Evolutionary conservation across 2,329 filamentous ascomycete species (phyloP), one percentile per base, ranked within the genome.

Genomic region (Passalora sequoiae): DNA sequence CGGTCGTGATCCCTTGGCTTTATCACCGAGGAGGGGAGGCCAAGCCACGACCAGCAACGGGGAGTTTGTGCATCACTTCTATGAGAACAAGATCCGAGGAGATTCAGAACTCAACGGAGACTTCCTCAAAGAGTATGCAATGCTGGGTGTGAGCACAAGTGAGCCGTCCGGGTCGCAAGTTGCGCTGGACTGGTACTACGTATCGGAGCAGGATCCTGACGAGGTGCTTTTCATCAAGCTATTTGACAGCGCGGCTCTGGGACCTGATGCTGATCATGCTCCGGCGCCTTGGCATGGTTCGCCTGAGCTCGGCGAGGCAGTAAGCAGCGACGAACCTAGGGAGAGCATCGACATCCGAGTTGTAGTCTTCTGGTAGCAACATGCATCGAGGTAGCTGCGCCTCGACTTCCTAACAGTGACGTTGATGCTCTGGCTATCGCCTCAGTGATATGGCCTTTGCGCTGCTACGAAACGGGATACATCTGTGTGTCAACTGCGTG

Each of bases 141-240:
- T 45, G 43, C 25, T 45, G 2, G 43, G 43, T 2, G 43, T 45
- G 21, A 16, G 13, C 15, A 16, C 9, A 7, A 16, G 19, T 9
- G 32, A 38, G 22, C 3, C 33, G 20, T 25, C 22, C 7, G 32
- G 16, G 20, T 5, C 13, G 5, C 6, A 17, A 9, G 19, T 38
- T 21, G 16, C 13, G 13, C 17, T 45, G 30, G 22, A 40, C 6
- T 40, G 37, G 43, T 40, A 40, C 21, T 45, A 40, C 28, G 30
- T 45, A 12, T 30, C 36, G 19, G 29, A 28, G 20, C 37, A 45
- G 25, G 25, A 38, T 4, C 33, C 33, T n/a, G 33, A 38, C 17
- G 41, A 44, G 16, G 41, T 44, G 13, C 35, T 44, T n/a, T 38
- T 44, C n/a, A 39, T 44, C 16, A 44, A 44, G n/a, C 27, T 44